phyloP scores from a whole-genome alignment of 495 filamentous ascomycete genomes.

The Talaromyces proteolyticus region DNA sequence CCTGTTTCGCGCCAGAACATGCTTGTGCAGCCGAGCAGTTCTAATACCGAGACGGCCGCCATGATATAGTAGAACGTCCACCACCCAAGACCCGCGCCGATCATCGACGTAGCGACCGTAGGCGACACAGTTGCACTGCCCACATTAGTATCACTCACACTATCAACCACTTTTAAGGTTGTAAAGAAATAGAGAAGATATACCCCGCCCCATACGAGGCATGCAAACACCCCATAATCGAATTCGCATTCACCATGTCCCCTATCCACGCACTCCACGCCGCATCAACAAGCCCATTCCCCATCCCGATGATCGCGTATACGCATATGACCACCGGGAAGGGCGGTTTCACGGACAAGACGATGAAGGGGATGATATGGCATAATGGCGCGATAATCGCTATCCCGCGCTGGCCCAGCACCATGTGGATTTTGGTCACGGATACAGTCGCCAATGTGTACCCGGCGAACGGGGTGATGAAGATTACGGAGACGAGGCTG shows the following conservation, averaged over 20 bases:
- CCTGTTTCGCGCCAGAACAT: background rate
- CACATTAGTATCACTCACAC: no score
- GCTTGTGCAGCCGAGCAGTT: background rate
- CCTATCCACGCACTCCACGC: conserved; percentile 65
- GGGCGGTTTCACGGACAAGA: conserved; percentile 53
- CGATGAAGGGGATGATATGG: conserved; percentile 57
- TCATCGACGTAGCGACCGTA: conserved; percentile 51
- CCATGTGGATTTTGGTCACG: conserved; percentile 52
- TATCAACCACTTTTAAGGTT: no score
- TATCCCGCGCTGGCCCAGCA: conserved; percentile 68
- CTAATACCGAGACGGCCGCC: conserved; percentile 20
- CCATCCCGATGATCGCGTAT: conserved; percentile 53
- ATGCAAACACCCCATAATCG: conserved; percentile 53
- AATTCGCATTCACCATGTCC: conserved; percentile 56
- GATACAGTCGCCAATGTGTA: conserved; percentile 51
- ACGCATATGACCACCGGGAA: conserved; percentile 54
- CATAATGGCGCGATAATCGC: conserved; percentile 59
- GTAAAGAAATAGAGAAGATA: background rate
- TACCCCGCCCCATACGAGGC: conserved; percentile 50
- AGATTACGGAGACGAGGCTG: conserved; percentile 56
- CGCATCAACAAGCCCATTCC: conserved; percentile 58
- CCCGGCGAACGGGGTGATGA: conserved; percentile 55
- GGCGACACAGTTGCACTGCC: conserved; percentile 44
- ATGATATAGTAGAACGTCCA: conserved; percentile 59
- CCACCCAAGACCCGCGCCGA: conserved; percentile 44